phyloP scores from a whole-genome alignment of 208 protist genomes.

The Lotmaria passim region DNA sequence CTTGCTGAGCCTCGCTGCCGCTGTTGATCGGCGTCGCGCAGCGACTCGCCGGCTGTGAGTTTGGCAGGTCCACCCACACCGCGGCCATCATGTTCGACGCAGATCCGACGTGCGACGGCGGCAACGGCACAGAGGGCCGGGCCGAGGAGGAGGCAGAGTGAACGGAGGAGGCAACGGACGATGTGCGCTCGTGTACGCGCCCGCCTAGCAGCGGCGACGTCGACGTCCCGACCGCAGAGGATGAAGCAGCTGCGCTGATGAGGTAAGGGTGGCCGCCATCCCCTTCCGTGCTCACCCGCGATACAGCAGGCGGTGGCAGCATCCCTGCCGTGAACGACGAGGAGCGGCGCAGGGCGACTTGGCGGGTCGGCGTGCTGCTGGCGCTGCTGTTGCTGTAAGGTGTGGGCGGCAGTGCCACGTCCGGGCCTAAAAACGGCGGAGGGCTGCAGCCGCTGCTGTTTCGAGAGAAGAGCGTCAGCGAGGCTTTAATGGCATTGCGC shows the following conservation, averaged over 20 bases:
- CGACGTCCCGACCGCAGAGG: neutral
- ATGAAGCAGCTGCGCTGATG: neutral
- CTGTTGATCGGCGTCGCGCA: slow-evolving; percentile 33
- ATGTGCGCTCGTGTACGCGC: slow-evolving; percentile 31
- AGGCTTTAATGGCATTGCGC: neutral
- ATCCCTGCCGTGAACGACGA: slow-evolving; percentile 33
- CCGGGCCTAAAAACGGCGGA: neutral
- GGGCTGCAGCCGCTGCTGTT: slow-evolving; percentile 20
- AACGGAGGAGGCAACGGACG: slow-evolving; percentile 32
- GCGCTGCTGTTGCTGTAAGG: slow-evolving; percentile 1
- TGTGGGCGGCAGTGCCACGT: neutral
- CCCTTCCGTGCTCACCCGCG: neutral
- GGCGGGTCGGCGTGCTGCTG: neutral
- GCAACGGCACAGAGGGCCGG: slow-evolving; percentile 31
- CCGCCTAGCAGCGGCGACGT: slow-evolving; percentile 4
- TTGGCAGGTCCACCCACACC: slow-evolving; percentile 51
- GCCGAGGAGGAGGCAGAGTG: slow-evolving; percentile 35
- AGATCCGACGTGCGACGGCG: slow-evolving; percentile 35
- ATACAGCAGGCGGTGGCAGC: neutral
- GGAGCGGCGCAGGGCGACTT: slow-evolving; percentile 23
- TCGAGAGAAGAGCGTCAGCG: neutral
- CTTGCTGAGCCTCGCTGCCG: slow-evolving; percentile 12
- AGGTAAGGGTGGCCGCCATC: slow-evolving; percentile 17
- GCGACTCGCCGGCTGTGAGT: slow-evolving; percentile 28
- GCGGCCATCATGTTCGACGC: slow-evolving; percentile 40